Evolutionary conservation across 768 basidiomycete species (phyloP).

Genomic region (button mushroom (Agaricus bisporus)): DNA sequence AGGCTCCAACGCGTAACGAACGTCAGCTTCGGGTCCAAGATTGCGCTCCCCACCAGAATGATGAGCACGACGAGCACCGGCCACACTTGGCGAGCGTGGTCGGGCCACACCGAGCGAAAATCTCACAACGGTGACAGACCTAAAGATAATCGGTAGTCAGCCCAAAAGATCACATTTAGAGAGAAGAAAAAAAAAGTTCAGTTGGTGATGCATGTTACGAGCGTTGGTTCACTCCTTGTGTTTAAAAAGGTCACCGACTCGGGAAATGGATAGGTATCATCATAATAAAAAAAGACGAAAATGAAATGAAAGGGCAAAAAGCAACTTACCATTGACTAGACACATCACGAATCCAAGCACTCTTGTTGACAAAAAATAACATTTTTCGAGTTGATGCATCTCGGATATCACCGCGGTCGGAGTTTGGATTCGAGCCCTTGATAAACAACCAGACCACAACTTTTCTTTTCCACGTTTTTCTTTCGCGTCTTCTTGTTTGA

Average conservation of each 20-base stretch:
- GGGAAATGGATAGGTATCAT: constrained; percentile 65
- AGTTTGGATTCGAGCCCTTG: neutral
- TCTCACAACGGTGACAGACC: neutral
- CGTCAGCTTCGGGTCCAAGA: constrained; percentile 32
- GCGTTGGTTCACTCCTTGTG: constrained; percentile 53
- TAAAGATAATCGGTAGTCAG: neutral
- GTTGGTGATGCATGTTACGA: constrained; percentile 78
- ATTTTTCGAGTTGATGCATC: neutral
- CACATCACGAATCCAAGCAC: too few relatives aligned
- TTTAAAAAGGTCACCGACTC: constrained; percentile 61
- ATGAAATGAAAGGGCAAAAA: neutral
- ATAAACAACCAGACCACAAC: neutral
- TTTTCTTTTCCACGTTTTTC: neutral
- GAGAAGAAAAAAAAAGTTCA: constrained; percentile 24
- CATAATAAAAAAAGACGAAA: constrained; percentile 31
- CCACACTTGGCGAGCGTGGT: constrained; percentile 18
- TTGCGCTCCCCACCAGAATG: neutral
- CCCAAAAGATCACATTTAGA: neutral
- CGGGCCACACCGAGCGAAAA: constrained; percentile 9
- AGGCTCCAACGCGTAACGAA: constrained; percentile 37
- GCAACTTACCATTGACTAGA: neutral
- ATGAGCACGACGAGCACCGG: too few relatives aligned
- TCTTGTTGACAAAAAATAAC: neutral
- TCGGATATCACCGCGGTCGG: neutral
- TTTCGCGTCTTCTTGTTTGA: neutral